Percentiles rank a stretch among this genome's conserved stretches.
Evolutionary conservation across 306 rosid genomes (phyloP).

Genomic region (Medicago lupulina): DNA sequence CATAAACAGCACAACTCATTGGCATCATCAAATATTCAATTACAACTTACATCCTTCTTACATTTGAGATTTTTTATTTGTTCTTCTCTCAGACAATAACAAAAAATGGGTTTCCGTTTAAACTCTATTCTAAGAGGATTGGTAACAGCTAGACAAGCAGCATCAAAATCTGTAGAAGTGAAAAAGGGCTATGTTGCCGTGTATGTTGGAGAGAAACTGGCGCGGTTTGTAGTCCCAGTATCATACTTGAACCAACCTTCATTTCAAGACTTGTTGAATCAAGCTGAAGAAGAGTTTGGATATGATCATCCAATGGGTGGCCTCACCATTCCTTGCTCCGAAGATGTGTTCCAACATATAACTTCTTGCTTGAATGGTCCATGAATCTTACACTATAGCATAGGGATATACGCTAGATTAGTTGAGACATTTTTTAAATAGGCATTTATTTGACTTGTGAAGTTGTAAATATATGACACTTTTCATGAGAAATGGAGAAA

Average conservation of each 20-base stretch:
- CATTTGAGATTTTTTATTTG: too few relatives aligned
- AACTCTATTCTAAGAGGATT: background rate
- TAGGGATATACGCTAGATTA: background rate
- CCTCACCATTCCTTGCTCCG: background rate
- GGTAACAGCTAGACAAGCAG: background rate
- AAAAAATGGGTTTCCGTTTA: background rate
- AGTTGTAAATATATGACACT: too few relatives aligned
- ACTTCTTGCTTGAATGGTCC: constrained; percentile 18
- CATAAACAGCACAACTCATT: background rate
- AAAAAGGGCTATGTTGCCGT: background rate
- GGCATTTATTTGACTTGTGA: background rate
- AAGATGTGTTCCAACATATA: constrained; percentile 37
- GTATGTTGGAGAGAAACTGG: too few relatives aligned
- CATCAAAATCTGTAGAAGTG: background rate
- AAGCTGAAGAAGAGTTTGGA: background rate
- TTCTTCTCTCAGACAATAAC: background rate
- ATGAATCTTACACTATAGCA: background rate
- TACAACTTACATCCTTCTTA: too few relatives aligned
- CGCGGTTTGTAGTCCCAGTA: too few relatives aligned
- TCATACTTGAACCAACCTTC: too few relatives aligned
- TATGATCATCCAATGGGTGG: too few relatives aligned
- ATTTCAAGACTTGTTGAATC: background rate
- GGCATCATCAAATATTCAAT: background rate
- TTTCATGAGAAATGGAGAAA: background rate
- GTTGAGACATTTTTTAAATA: background rate